Base-by-base conservation (phyloP, 352 stramenopile genomes). In the Vaucheria bursata region DNA sequence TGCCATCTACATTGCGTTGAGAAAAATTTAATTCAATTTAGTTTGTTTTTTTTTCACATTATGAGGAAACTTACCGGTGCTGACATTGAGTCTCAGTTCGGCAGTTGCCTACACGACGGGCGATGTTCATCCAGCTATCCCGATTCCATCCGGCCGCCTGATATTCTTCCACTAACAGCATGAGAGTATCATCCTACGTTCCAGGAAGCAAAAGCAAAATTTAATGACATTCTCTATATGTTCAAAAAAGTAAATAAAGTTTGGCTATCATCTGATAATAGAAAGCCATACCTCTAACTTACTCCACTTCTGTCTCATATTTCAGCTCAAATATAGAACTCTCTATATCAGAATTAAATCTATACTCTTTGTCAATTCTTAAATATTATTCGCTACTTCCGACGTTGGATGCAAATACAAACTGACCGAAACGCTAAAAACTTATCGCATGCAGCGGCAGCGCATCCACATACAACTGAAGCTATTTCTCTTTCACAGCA, bases 101-200 rank as follows among this genome's bases (percentile, higher is more conserved):
- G 3, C 76, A 70, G 76, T 78, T 78, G 36, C 25, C 76, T 32
- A 81, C 50, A 31, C 67, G 67, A 1, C n/a, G n/a, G 25, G 76
- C 70, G 53, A 81, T 81, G 45, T 68, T 18, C 2, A 68, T 40
- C 76, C 76, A 81, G 25, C 45, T 59, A 25, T 25, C 25, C 12
- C 25, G 12, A 25, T 59, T 59, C 45, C 45, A 59, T 12, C 45
- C 45, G 45, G 45, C 45, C 12, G 12, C 25, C 45, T 59, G 45
- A 25, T 59, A 25, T 12, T 12, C 45, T 25, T 59, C 45, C 12
- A 59, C 45, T 25, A 18, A 25, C 45, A 25, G 12, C 45, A 18
- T 59, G 45, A 59, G 45, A 12, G 12, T 59, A 12, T 59, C 45
- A 59, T 59, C 45, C 45, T 59, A 25, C 12, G 45, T 18, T 12